A percentile compares a stretch with the other conserved stretches of the same genome.
Conservation (phyloP, 1,139 yeast species). For the Sugiyamaella grinbergsii region DNA sequence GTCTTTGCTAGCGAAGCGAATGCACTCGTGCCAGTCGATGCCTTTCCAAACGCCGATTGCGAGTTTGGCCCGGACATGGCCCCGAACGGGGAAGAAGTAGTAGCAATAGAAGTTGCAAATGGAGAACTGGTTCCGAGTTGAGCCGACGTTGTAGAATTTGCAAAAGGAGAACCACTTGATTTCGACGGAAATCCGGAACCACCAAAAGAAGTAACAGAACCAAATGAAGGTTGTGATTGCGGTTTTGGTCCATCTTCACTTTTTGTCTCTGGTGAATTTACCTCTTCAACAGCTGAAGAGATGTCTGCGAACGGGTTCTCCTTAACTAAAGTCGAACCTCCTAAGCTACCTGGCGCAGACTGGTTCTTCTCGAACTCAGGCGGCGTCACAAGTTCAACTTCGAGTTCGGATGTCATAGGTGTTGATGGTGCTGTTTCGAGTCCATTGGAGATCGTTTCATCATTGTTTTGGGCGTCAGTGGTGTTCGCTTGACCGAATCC, state of each 20-base stretch:
- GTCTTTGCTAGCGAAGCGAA: background rate
- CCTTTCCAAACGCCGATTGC: background rate
- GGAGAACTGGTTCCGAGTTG: no score
- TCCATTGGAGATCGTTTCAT: background rate
- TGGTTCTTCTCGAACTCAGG: background rate
- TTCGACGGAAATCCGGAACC: no score
- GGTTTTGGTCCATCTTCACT: no score
- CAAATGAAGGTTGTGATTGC: no score
- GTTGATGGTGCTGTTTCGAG: background rate
- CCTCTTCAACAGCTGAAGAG: background rate
- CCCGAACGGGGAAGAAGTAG: background rate
- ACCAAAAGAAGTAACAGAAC: no score
- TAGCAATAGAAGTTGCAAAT: no score
- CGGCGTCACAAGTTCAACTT: no score
- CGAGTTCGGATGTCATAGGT: background rate
- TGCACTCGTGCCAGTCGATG: background rate
- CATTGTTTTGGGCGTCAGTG: background rate
- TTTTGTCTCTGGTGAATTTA: background rate
- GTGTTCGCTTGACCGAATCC: constrained; percentile 19
- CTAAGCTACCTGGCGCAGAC: constrained; percentile 12
- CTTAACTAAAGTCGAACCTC: background rate
- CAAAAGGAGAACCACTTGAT: background rate
- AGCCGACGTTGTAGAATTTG: no score
- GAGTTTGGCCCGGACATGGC: background rate
- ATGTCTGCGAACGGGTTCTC: no score